Conservation (phyloP, 1,284 basidiomycete species). For the Ganoderma multipileum region DNA sequence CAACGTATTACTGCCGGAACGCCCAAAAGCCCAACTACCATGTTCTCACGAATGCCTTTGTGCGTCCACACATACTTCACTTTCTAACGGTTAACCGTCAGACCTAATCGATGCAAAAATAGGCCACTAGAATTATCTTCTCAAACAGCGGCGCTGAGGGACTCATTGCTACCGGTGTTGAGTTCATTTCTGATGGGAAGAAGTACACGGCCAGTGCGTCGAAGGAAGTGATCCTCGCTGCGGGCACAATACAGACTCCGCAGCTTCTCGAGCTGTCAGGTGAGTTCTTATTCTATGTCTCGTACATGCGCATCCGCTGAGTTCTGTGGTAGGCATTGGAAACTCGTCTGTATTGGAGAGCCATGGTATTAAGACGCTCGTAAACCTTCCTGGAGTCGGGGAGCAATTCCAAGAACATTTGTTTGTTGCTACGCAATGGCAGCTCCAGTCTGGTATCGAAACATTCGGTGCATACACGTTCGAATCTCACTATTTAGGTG, state of each 20-base stretch:
- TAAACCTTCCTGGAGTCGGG: slow-evolving; percentile 30
- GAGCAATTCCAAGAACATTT: slow-evolving; percentile 44
- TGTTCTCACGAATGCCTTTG: slow-evolving; percentile 2
- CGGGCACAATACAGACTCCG: slow-evolving; percentile 31
- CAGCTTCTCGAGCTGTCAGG: slow-evolving; percentile 37
- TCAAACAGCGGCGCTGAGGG: neutral
- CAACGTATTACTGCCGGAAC: slow-evolving; percentile 4
- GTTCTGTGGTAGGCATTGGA: slow-evolving; percentile 25
- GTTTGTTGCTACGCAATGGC: too few relatives aligned
- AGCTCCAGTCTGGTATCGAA: neutral
- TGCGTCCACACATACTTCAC: neutral
- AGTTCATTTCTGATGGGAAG: slow-evolving; percentile 16
- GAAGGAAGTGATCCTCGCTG: slow-evolving; percentile 30
- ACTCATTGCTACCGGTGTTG: slow-evolving; percentile 59
- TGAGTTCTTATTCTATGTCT: neutral
- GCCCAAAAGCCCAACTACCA: neutral
- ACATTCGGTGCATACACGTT: slow-evolving; percentile 7
- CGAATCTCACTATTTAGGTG: too few relatives aligned
- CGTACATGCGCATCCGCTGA: neutral
- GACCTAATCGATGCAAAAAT: neutral
- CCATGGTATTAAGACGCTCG: slow-evolving; percentile 22
- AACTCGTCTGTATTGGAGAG: slow-evolving; percentile 23
- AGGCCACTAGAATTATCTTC: slow-evolving; percentile 14
- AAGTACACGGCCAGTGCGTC: slow-evolving; percentile 20
- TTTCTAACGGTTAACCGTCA: neutral